phyloP scores from a whole-genome alignment of 2,329 filamentous ascomycete species.

The Myriosclerotinia curreyana region DNA sequence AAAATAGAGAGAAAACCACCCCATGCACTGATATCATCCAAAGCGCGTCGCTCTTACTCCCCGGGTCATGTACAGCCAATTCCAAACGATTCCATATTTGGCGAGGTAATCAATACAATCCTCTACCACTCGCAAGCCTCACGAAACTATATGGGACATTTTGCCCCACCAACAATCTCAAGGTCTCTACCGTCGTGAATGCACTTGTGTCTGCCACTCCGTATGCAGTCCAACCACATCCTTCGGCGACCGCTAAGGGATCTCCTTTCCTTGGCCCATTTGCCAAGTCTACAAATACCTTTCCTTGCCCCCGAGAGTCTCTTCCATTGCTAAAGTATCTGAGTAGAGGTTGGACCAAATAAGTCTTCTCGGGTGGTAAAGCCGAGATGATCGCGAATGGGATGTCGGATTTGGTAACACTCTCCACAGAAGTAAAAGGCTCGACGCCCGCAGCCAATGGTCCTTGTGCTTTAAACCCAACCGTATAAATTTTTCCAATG shows the following conservation, averaged over 20 bases:
- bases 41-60: background rate
- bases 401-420: slow-evolving; percentile 73
- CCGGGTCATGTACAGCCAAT: background rate
- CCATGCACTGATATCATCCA: background rate
- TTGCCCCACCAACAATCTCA: slow-evolving; percentile 75
- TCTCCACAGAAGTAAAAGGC: slow-evolving; percentile 67
- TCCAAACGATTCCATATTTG: background rate
- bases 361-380: slow-evolving; percentile 72
- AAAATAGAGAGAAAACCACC: slow-evolving; percentile 9
- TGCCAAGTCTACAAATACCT: slow-evolving; percentile 79
- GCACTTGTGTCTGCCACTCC: slow-evolving; percentile 76
- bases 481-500: slow-evolving; percentile 77
- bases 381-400: slow-evolving; percentile 82
- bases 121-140: slow-evolving; percentile 62
- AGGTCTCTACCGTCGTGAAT: slow-evolving; percentile 79
- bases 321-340: slow-evolving; percentile 58
- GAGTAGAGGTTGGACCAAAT: slow-evolving; percentile 73
- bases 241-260: slow-evolving; percentile 65
- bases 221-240: slow-evolving; percentile 76
- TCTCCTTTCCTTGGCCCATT: slow-evolving; percentile 62
- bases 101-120: slow-evolving; percentile 43
- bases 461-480: slow-evolving; percentile 69
- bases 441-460: slow-evolving; percentile 63
- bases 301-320: slow-evolving; percentile 42
- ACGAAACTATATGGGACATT: slow-evolving; percentile 89